Evolutionary conservation across 371 early-diverging fungal species (phyloP).

Genomic region (Apophysomyces ossiformis): DNA sequence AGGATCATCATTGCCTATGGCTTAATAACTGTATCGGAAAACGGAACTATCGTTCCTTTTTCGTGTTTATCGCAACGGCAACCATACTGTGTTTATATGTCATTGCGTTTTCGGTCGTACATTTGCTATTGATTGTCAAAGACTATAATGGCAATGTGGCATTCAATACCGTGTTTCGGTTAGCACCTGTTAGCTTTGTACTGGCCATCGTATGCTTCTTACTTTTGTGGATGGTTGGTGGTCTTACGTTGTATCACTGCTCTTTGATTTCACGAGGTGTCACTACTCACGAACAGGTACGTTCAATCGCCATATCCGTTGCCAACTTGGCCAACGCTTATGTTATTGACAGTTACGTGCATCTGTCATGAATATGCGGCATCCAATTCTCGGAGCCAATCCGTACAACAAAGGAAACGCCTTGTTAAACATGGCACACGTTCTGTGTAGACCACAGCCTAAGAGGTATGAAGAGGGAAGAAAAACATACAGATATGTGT

Average conservation of each 20-base stretch:
- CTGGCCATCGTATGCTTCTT: conserved; percentile 68
- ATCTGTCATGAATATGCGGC: conserved; percentile 43
- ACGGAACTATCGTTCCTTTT: conserved; percentile 89
- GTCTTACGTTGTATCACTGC: conserved; percentile 78
- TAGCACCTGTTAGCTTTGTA: conserved; percentile 58
- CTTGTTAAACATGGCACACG: conserved; percentile 53
- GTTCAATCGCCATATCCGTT: neutral
- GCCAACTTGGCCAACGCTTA: neutral
- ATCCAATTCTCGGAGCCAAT: conserved; percentile 37
- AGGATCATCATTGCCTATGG: conserved; percentile 97
- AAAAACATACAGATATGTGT: no score
- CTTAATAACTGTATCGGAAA: conserved; percentile 93
- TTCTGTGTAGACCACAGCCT: conserved; percentile 63
- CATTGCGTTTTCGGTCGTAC: conserved; percentile 59
- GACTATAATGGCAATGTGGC: neutral
- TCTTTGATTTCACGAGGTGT: conserved; percentile 72
- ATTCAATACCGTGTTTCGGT: conserved; percentile 23
- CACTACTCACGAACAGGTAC: conserved; percentile 89
- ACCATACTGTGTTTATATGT: conserved; percentile 63
- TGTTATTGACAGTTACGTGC: conserved; percentile 39
- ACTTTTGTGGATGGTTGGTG: conserved; percentile 67
- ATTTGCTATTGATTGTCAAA: conserved; percentile 39
- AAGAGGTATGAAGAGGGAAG: conserved; percentile 50
- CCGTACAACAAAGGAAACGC: conserved; percentile 57
- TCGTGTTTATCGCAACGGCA: conserved; percentile 69